Conservation (phyloP, 139 green algal species). For the Yamagishiella unicocca region DNA sequence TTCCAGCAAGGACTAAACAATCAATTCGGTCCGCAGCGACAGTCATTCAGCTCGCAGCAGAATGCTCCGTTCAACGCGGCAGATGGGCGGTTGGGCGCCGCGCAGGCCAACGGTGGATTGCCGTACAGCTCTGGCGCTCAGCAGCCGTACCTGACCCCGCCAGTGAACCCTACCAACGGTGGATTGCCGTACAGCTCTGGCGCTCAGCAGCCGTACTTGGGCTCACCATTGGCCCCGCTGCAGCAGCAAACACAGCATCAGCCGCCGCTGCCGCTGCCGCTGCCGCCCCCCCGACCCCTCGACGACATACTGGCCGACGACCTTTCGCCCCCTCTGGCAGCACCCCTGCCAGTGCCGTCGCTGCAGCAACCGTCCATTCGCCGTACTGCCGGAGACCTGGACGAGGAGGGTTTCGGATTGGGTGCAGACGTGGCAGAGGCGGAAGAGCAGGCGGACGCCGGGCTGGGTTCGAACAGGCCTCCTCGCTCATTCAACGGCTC, state of each 20-base stretch:
- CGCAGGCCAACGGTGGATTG: no score
- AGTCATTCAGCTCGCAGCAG: no score
- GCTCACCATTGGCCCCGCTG: background rate
- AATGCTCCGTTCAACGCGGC: no score
- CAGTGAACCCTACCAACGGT: no score
- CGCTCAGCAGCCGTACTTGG: background rate
- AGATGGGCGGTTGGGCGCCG: no score
- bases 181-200: no score
- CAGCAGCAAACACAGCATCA: background rate
- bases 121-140: no score
- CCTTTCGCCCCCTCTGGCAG: background rate
- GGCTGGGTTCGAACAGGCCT: no score
- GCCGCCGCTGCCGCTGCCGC: background rate
- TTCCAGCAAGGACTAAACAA: background rate
- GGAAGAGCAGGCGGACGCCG: background rate
- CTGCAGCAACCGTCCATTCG: background rate
- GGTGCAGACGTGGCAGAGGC: conserved; percentile 39
- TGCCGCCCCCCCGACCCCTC: background rate
- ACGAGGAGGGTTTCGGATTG: background rate
- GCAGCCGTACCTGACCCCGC: no score
- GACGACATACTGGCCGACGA: no score
- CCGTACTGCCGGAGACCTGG: background rate
- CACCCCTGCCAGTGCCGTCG: background rate
- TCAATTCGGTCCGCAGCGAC: no score
- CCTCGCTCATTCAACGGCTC: background rate